Evolutionary conservation across 2,329 filamentous ascomycete genomes (phyloP).

Genomic region (Fusarium sp.): DNA sequence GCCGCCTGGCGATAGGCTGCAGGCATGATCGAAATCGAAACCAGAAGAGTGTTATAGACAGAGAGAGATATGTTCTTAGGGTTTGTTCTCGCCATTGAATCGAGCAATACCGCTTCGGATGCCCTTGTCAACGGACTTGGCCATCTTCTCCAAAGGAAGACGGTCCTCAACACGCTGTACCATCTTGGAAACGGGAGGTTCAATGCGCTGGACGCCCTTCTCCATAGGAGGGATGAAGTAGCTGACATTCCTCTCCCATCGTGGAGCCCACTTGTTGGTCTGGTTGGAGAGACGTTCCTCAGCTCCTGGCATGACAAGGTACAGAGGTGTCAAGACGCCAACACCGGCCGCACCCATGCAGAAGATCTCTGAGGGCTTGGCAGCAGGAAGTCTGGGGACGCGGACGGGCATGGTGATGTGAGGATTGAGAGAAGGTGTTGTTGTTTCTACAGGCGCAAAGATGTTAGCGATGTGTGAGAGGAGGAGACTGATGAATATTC

Average conservation of each 20-base stretch:
- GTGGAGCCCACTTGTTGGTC: constrained; percentile 68
- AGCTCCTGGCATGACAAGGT: constrained; percentile 67
- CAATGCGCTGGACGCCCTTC: constrained; percentile 60
- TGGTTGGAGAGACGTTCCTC: constrained; percentile 65
- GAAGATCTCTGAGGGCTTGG: constrained; percentile 61
- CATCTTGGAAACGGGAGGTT: constrained; percentile 59
- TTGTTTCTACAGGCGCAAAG: neutral
- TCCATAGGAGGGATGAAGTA: constrained; percentile 63
- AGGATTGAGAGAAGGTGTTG: neutral
- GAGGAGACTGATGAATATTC: neutral
- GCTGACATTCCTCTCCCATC: constrained; percentile 68
- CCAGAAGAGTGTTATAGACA: neutral
- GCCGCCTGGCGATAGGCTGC: neutral
- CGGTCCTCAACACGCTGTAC: constrained; percentile 59
- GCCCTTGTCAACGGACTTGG: constrained; percentile 59
- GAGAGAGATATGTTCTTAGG: constrained; percentile 6
- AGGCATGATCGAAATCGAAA: neutral
- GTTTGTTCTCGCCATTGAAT: constrained; percentile 47
- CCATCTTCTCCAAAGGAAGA: constrained; percentile 63
- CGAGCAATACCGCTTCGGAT: constrained; percentile 61
- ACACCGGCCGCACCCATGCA: constrained; percentile 66
- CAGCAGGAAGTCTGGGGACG: constrained; percentile 60
- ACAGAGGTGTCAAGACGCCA: constrained; percentile 65
- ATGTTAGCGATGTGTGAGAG: neutral
- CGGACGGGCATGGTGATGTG: constrained; percentile 60